Base-by-base conservation (phyloP, 352 stramenopile species). In the Phytopythium montanum region DNA sequence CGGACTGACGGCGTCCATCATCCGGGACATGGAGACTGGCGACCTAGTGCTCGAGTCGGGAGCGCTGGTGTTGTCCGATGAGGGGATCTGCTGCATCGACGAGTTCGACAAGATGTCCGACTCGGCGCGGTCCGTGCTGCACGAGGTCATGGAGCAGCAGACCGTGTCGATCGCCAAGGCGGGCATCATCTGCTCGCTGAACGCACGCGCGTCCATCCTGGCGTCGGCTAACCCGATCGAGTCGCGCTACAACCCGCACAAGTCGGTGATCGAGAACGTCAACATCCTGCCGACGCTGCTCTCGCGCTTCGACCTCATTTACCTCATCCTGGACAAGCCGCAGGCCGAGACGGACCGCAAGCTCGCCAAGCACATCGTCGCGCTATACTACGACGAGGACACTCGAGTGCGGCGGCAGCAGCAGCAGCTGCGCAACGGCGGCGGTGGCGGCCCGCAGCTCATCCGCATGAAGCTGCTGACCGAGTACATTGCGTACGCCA, bases 21-120 rank as follows among this genome's bases (percentile, higher is more conserved):
- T 97, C 23, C 89, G 92, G 21, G 97, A 99, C 81, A 97, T 97
- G 56, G 97, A 99, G 70, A 99, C 97, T 12, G 85, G 94, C 29
- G 97, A 99, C 62, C 76, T 99, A 8, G 96, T 99, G 52, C 84
- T 99, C 55, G 98, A 99, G 72, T 97, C 88, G 25, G 92, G 92
- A 19, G 97, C 97, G 18, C 69, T 99, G 29, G 97, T 99, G 54
- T 76, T 99, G 25, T 98, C 87, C 18, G 97, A 99, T 65, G 84
- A 97, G 56, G 97, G 97, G 16, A 97, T 99, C 65, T 99, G 97
- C 75, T 99, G 97, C 71, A 99, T 99, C 52, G 96, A 99, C 74
- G 97, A 99, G 75, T 99, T 99, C 69, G 97, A 99, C 69, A 99
- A 99, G 75, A 99, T 99, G 97, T 97, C 82, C 36, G 97, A 99